phyloP scores from a whole-genome alignment of 345 rosid species.

The Salix viminalis region DNA sequence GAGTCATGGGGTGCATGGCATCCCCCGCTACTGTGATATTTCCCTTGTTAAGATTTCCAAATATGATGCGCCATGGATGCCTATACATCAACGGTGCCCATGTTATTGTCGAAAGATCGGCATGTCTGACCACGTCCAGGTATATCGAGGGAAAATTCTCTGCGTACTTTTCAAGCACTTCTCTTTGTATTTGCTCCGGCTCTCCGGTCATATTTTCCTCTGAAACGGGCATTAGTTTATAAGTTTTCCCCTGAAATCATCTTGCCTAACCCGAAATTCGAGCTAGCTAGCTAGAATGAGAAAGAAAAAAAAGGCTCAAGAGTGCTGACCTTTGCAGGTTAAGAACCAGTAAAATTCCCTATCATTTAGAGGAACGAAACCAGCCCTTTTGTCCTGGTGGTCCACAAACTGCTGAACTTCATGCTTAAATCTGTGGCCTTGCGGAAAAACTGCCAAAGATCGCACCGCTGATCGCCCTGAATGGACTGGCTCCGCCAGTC shows the following conservation, averaged over 20 bases:
- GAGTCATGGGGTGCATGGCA: slow-evolving; percentile 57
- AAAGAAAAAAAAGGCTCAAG: background rate
- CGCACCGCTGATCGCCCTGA: slow-evolving; percentile 32
- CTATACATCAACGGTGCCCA: slow-evolving; percentile 31
- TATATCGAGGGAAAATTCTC: slow-evolving; percentile 22
- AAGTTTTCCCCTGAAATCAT: background rate
- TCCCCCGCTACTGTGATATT: slow-evolving; percentile 46
- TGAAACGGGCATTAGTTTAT: slow-evolving; percentile 1
- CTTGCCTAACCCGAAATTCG: background rate
- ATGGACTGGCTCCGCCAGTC: slow-evolving; percentile 22
- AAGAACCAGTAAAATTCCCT: slow-evolving; percentile 32
- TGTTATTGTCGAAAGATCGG: slow-evolving; percentile 27
- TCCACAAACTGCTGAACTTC: slow-evolving; percentile 24
- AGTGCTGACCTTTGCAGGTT: slow-evolving; percentile 17
- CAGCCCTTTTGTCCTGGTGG: slow-evolving; percentile 27
- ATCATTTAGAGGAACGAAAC: slow-evolving; percentile 25
- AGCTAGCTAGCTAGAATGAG: background rate
- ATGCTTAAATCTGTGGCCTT: slow-evolving; percentile 29
- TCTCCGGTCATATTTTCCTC: slow-evolving; percentile 7
- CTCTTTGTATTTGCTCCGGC: slow-evolving; percentile 23
- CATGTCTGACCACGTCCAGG: slow-evolving; percentile 20
- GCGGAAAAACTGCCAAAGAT: slow-evolving; percentile 28
- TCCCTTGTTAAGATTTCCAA: slow-evolving; percentile 30
- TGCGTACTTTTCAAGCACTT: slow-evolving; percentile 16
- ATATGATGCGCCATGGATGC: slow-evolving; percentile 36